Evolutionary conservation across 371 early-diverging fungal species (phyloP).

Genomic region (Neoconidiobolus thromboides): DNA sequence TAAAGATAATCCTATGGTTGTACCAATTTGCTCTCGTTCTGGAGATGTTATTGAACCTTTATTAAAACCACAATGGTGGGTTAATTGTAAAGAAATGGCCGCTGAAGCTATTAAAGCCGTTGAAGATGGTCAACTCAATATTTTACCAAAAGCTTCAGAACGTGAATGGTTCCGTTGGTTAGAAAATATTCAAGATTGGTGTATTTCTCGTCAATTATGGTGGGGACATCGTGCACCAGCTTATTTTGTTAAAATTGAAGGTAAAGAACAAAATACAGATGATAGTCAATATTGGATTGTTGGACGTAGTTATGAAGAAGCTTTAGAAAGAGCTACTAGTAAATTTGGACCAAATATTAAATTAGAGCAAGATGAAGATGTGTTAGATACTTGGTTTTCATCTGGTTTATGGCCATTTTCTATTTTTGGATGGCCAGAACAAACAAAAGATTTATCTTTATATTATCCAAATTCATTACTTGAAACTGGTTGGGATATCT

Average conservation of each 20-base stretch:
- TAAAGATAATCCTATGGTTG: conserved; percentile 76
- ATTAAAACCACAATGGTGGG: conserved; percentile 99
- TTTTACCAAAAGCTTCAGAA: conserved; percentile 78
- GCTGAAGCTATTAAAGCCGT: conserved; percentile 73
- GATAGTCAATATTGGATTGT: conserved; percentile 74
- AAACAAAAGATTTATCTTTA: conserved; percentile 59
- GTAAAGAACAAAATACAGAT: conserved; percentile 26
- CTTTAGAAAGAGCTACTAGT: conserved; percentile 43
- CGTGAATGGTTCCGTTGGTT: conserved; percentile 97
- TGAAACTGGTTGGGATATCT: conserved; percentile 99
- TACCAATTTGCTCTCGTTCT: conserved; percentile 90
- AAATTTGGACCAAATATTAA: conserved; percentile 44
- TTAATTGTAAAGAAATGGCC: conserved; percentile 87
- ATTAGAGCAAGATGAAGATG: conserved; percentile 87
- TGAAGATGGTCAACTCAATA: conserved; percentile 63
- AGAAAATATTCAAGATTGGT: conserved; percentile 96
- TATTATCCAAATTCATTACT: conserved; percentile 90
- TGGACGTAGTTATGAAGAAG: conserved; percentile 66
- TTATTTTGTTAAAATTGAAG: conserved; percentile 75
- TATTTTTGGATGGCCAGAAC: conserved; percentile 90
- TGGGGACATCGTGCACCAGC: conserved; percentile 99
- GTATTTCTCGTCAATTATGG: conserved; percentile 98
- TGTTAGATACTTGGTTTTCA: conserved; percentile 99
- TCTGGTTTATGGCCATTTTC: conserved; percentile 99
- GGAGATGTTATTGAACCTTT: conserved; percentile 96